Base-by-base conservation (phyloP, 495 filamentous ascomycete genomes). In the Penicillium antarcticum region DNA sequence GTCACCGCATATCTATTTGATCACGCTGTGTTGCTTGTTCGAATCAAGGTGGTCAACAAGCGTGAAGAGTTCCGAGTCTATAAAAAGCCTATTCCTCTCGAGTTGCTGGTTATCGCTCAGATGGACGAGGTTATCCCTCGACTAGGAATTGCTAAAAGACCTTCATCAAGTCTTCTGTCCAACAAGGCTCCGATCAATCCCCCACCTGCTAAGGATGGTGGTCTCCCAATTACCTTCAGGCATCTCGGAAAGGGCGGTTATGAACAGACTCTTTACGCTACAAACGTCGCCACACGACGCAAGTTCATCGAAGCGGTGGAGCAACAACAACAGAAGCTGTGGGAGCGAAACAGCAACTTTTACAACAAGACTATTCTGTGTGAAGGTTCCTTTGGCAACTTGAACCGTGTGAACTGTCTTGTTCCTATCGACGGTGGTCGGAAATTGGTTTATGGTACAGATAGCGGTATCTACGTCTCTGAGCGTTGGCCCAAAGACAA, bases 301-400 rank as follows among this genome's bases (percentile, higher is more conserved):
- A 97, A 97, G 70, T 97, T 95, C 84, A 89, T 99, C 60, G 92
- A 97, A 72, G 82, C 88, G 60, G 96, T 99, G 56, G 91, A 96
- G 57, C 77, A 83, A 18, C 92, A 96, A 63, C 94, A 97, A 68
- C 80, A 85, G 41, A 87, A 87, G 45, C 80, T 99, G 18, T 77
- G 87, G 58, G 87, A 89, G 52, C 82, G 91, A 19, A 78, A 78
- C 45, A 92, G 90, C 61, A 92, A 94, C 65, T 95, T 97, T 74
- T 95, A 94, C 65, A 95, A 90, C 61, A 90, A 91, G 64, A 89
- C 87, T 11, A 80, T 91, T 38, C 77, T 99, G 18, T 92, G 87
- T 53, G 84, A 87, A 46, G 80, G 81, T 46, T 97, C 92, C 78
- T 97, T 97, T 72, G 83, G 82, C 2, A 70, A 81, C 26, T 70